Percentiles rank a stretch among this genome's conserved stretches.
Evolutionary conservation across 495 filamentous ascomycete genomes (phyloP).

Genomic region (Talaromyces adpressus): DNA sequence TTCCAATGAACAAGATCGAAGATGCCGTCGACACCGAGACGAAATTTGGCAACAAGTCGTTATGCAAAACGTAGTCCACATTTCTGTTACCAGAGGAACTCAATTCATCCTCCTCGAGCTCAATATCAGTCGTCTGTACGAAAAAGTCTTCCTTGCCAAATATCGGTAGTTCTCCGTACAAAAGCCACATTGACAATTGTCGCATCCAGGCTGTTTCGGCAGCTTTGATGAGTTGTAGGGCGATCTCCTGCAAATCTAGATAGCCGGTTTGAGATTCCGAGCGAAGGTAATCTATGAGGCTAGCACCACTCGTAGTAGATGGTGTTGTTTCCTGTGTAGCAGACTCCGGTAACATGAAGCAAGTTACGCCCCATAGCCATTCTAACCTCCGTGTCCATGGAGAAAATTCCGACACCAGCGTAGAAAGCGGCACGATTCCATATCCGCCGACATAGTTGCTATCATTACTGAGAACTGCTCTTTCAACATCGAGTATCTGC

Average conservation of each 20-base stretch:
- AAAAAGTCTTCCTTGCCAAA: conserved; percentile 78
- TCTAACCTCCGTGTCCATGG: conserved; percentile 77
- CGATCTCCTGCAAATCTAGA: conserved; percentile 69
- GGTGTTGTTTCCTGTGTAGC: conserved; percentile 16
- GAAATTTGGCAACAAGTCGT: conserved; percentile 63
- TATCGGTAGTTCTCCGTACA: conserved; percentile 75
- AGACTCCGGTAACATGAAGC: conserved; percentile 50
- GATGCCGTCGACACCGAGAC: conserved; percentile 66
- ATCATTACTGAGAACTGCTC: conserved; percentile 63
- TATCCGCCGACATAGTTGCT: conserved; percentile 75
- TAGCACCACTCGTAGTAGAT: conserved; percentile 49
- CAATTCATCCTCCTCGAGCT: conserved; percentile 31
- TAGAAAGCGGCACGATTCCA: conserved; percentile 84
- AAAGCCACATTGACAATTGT: conserved; percentile 79
- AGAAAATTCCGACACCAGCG: conserved; percentile 73
- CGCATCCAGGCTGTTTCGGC: conserved; percentile 90
- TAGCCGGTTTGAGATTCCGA: conserved; percentile 80
- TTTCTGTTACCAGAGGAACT: conserved; percentile 9
- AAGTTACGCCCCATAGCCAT: conserved; percentile 72
- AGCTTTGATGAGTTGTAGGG: conserved; percentile 58
- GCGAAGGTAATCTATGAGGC: conserved; percentile 69
- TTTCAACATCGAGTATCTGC: conserved; percentile 79
- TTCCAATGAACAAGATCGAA: conserved; percentile 87
- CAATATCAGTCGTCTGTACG: conserved; percentile 42
- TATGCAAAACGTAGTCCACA: conserved; percentile 47